phyloP scores from a whole-genome alignment of 192 early-diverging fungal genomes.

The Mortierella claussenii region DNA sequence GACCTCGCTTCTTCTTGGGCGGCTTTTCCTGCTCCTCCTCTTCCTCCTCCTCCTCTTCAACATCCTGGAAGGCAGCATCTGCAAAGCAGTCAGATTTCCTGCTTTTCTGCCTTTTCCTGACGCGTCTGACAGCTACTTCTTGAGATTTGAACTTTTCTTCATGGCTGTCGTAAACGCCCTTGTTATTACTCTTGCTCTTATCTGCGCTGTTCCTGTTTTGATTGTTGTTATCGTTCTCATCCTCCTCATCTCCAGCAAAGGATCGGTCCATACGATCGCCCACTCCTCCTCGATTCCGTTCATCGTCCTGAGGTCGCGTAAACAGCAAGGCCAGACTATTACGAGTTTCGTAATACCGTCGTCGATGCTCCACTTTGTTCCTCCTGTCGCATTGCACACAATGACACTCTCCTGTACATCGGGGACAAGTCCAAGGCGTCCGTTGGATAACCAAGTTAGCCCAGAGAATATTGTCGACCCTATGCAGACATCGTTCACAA shows the following conservation, averaged over 20 bases:
- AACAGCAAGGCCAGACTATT: not conserved
- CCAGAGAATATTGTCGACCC: constrained; percentile 16
- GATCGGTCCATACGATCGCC: constrained; percentile 3
- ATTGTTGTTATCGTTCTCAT: not conserved
- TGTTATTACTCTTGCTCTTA: not conserved
- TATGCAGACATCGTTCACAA: constrained; percentile 33
- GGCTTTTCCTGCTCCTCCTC: not conserved
- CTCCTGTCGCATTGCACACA: constrained; percentile 8
- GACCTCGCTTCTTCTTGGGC: not conserved
- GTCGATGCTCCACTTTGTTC: not conserved
- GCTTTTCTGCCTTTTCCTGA: not conserved
- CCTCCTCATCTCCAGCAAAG: constrained; percentile 2
- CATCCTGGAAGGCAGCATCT: too few species aligned
- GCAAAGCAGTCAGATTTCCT: too few species aligned
- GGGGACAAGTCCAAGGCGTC: constrained; percentile 18
- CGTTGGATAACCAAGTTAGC: not conserved
- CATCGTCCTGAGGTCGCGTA: constrained; percentile 25
- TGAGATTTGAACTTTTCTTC: not conserved
- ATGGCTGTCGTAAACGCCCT: not conserved
- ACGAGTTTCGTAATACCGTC: too few species aligned
- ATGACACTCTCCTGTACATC: constrained; percentile 9
- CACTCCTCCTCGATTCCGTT: constrained; percentile 23
- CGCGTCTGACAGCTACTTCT: not conserved
- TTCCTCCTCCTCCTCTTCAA: not conserved
- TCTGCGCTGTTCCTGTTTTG: not conserved